Conservation (phyloP, 176 grass and related monocot species). For the Thalia dealbata region DNA sequence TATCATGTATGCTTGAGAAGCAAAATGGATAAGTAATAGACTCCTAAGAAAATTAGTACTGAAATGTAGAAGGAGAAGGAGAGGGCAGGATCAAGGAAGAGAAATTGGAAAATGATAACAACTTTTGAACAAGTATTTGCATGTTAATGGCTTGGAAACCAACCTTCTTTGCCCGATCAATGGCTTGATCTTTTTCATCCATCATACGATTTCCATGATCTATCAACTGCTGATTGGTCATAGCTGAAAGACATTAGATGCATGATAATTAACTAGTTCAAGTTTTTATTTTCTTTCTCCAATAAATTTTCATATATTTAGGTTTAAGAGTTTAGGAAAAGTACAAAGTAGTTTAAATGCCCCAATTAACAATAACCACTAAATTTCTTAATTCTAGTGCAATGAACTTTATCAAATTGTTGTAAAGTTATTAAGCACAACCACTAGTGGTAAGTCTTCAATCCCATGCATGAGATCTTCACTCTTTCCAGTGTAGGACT, state of each 20-base stretch:
- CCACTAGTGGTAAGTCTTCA: too few species aligned
- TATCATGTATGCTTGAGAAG: background rate
- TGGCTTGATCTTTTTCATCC: conserved; percentile 90
- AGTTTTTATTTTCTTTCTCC: background rate
- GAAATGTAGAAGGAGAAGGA: background rate
- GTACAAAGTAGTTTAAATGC: too few species aligned
- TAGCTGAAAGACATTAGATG: conserved; percentile 32
- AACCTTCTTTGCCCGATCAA: conserved; percentile 65
- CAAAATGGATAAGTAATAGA: background rate
- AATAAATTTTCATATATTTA: too few species aligned
- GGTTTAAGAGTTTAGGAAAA: too few species aligned
- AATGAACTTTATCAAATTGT: too few species aligned
- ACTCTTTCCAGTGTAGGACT: too few species aligned
- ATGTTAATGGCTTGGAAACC: background rate
- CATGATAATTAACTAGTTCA: background rate
- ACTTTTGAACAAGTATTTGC: background rate
- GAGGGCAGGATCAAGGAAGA: background rate
- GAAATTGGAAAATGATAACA: background rate
- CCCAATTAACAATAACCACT: too few species aligned
- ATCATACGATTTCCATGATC: conserved; percentile 58
- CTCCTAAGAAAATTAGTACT: background rate
- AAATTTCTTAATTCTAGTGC: too few species aligned
- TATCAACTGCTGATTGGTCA: conserved; percentile 94
- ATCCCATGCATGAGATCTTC: too few species aligned
- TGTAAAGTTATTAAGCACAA: too few species aligned